phyloP scores from a whole-genome alignment of 2,329 filamentous ascomycete species.

The Arachnopeziza araneosa region DNA sequence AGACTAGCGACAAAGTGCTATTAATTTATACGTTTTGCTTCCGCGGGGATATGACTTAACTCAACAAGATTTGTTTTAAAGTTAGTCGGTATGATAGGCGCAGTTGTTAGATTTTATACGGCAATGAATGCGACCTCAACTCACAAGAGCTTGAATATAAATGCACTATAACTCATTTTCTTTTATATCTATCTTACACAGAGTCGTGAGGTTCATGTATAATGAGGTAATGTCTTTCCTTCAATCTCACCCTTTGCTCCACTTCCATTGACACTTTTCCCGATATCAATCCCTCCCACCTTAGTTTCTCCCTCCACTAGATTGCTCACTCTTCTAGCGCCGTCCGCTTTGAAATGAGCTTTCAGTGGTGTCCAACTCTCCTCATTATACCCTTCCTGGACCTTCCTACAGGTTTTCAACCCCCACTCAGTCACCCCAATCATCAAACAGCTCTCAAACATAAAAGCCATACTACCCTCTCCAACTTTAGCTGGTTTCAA shows the following conservation, averaged over 20 bases:
- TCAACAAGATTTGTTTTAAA: too few relatives aligned
- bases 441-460: slow-evolving; percentile 63
- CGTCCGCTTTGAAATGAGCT: slow-evolving; percentile 38
- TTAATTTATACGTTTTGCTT: too few relatives aligned
- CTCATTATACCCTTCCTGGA: slow-evolving; percentile 62
- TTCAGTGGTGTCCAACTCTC: slow-evolving; percentile 59
- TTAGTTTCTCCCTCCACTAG: slow-evolving; percentile 9
- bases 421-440: slow-evolving; percentile 70
- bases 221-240: slow-evolving; percentile 12
- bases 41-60: too few relatives aligned
- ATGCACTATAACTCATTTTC: too few relatives aligned
- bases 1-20: too few relatives aligned
- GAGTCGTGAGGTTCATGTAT: slow-evolving; percentile 10
- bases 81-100: too few relatives aligned
- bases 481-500: slow-evolving; percentile 51
- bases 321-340: slow-evolving; percentile 23
- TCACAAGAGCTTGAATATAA: too few relatives aligned
- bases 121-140: too few relatives aligned
- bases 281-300: slow-evolving; percentile 8
- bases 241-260: slow-evolving; percentile 10
- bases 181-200: too few relatives aligned
- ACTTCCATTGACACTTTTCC: slow-evolving; percentile 15
- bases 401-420: slow-evolving; percentile 60
- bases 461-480: slow-evolving; percentile 57
- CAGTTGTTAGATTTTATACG: too few relatives aligned